Base-by-base conservation (phyloP, 192 early-diverging fungal species). In the Rhizophagus clarus region DNA sequence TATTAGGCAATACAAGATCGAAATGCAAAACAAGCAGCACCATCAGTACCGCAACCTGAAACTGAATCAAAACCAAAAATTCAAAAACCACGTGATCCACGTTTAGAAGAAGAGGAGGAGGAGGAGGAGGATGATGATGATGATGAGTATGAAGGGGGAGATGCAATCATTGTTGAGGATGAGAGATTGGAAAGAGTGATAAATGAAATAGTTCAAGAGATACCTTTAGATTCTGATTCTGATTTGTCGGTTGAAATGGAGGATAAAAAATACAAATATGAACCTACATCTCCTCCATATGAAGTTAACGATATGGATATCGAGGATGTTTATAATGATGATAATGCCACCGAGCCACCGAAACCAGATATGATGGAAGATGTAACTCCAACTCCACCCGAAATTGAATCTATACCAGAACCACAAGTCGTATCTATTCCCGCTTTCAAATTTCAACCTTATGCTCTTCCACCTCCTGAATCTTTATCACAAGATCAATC, bases 391-490 rank as follows among this genome's bases (percentile, higher is more conserved):
- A 22, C 51, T 56, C 15, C 20, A 69, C 20, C 15, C 24, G 68
- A 70, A 37, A 2, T 37, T 11, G 32, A 42, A 20, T 47, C 45
- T 14, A 24, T 7, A 26, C 24, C 42, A 14, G 40, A 45, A 72
- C 42, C 40, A 15, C 45, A 45, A 49, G 12, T 11, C 31, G 5
- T 51, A 31, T n/a, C 71, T 0, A 69, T 42, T 10, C 84, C 82
- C 62, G 69, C 86, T 11, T 82, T 87, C 9, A 87, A 79, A 28
- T 85, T 85, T 79, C 81, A 87, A 62, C 86, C 86, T 14, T 86
- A 81, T 77, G 72, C 80, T 3, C 78, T 84, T 31, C 73, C 84
- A 11, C 29, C 75, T n/a, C 80, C 80, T 0, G 45, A 69, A 34
- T 69, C 77, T 26, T 76, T 84, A 24, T 47, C 45, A 29, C 20